Conservation (phyloP, 169 alveolate genomes). For the Cryptosporidium sp. region DNA sequence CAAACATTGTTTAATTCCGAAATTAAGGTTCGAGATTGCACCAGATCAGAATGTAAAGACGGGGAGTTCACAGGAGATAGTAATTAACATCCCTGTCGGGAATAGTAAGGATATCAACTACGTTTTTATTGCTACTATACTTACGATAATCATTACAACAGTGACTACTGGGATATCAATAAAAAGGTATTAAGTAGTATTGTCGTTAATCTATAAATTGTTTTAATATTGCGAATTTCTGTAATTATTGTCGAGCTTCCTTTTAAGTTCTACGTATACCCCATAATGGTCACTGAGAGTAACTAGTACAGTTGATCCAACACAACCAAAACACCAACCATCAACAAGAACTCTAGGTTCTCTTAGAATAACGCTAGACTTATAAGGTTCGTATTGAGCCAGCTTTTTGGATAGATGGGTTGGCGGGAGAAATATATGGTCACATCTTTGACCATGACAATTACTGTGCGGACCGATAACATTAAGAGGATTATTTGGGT, state of each 20-base stretch:
- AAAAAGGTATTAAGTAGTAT: slow-evolving; percentile 7
- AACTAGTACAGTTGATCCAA: slow-evolving; percentile 85
- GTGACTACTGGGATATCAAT: slow-evolving; percentile 38
- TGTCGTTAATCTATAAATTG: neutral
- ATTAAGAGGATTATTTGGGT: slow-evolving; percentile 90
- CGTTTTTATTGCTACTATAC: slow-evolving; percentile 35
- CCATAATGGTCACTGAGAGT: slow-evolving; percentile 91
- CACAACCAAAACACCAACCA: slow-evolving; percentile 80
- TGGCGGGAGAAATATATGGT: slow-evolving; percentile 90
- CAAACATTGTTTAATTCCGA: neutral
- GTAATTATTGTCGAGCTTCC: slow-evolving; percentile 47
- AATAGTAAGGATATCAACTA: slow-evolving; percentile 24
- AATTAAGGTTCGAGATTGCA: neutral
- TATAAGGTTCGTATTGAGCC: slow-evolving; percentile 82
- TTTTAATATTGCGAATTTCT: slow-evolving; percentile 26
- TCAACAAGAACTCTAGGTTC: slow-evolving; percentile 87
- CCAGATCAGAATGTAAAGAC: neutral
- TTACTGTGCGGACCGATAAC: slow-evolving; percentile 89
- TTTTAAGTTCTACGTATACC: slow-evolving; percentile 83
- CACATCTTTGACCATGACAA: slow-evolving; percentile 90
- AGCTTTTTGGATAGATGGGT: slow-evolving; percentile 82
- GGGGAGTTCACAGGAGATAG: slow-evolving; percentile 2
- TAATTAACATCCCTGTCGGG: slow-evolving; percentile 50
- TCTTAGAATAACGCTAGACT: slow-evolving; percentile 86
- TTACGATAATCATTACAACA: neutral